Base-by-base conservation (phyloP, 176 grass and related monocot species). In the Bothriochloa decipiens region DNA sequence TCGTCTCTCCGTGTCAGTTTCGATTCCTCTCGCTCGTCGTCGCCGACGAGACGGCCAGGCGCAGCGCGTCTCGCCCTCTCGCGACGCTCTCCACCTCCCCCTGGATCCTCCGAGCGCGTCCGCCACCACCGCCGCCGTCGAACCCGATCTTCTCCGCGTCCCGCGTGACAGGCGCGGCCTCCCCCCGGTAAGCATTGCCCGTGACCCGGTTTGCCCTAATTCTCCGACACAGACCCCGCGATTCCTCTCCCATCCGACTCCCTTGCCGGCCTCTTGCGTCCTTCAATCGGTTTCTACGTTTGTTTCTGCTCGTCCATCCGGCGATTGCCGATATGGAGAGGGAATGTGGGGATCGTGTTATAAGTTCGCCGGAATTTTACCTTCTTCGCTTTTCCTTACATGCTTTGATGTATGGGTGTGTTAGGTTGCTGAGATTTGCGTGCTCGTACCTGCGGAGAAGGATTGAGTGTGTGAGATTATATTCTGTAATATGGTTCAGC, bases 331-430 rank as follows among this genome's bases (percentile, higher is more conserved):
- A 46, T 52, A 16, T 68, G 78, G 78, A 68, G 78, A 68, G 7
- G 42, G 35, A 43, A 80, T 80, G 78, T 81, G 7, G 70, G 70
- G 64, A 80, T 80, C 35, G 28, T 17, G 26, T 68, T 86, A 4
- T 29, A 42, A 43, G 55, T 65, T 74, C 15, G 41, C 57, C 2
- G 52, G 22, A 57, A 16, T 61, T 61, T 61, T 61, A 25, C 20
- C 55, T n/a, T 10, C n/a, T 25, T 61, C 11, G 57, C 52, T 57
- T 57, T 49, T 79, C 68, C 20, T 42, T 26, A 8, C 8, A 15
- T 15, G 18, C 52, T 57, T 57, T n/a, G 18, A 0, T 72, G 13
- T 27, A 57, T 29, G 15, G 6, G 58, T 33, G 84, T 74, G 42
- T 9, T 39, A 12, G n/a, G 35, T 67, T 20, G 22, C 22, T 8